Base-by-base conservation (phyloP, 2,329 filamentous ascomycete species). In the Microcera coccophila region DNA sequence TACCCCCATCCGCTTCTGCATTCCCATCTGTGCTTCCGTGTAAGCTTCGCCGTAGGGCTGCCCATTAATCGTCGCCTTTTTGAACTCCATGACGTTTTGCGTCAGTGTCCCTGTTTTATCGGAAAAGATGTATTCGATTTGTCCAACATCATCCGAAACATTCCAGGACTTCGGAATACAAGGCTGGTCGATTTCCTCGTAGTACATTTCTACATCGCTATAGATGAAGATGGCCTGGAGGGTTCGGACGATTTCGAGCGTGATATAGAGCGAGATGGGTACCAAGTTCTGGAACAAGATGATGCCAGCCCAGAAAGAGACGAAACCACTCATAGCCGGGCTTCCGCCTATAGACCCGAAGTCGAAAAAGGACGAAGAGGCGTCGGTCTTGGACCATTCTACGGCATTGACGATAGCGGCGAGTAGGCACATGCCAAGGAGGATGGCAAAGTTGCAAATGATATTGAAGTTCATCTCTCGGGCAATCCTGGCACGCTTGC, bases 61-160 rank as follows among this genome's bases (percentile, higher is more conserved):
- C n/a, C 91, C 91, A 59, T 97, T 97, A 67, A 98, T 84, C 1
- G 90, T 95, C 42, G 86, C 90, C 67, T 98, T 98, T 67, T 97
- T 98, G 79, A 97, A 98, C 65, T 98, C 94, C 93, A 98, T 97
- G 74, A 90, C 85, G 61, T 97, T 97, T 69, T 93, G 94, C 5
- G 91, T 97, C 54, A 97, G 72, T 1, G 91, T 97, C 19, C 91
- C 91, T 1, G 91, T 97, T 73, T 97, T 97, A 72, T 97, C 91
- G 1, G 90, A 96, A 67, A 98, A 98, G 54, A 98, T 95, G 71
- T 97, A 98, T 67, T 97, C 93, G 49, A 98, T 95, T 68, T 98
- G 93, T 11, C 93, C 93, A 36, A 98, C 76, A 58, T 98, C 94
- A 61, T 98, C 93, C 1, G 91, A 97, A 38, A 98, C 97, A 62